Conservation (phyloP, 768 basidiomycete species). For the Lyophyllum semitale region DNA sequence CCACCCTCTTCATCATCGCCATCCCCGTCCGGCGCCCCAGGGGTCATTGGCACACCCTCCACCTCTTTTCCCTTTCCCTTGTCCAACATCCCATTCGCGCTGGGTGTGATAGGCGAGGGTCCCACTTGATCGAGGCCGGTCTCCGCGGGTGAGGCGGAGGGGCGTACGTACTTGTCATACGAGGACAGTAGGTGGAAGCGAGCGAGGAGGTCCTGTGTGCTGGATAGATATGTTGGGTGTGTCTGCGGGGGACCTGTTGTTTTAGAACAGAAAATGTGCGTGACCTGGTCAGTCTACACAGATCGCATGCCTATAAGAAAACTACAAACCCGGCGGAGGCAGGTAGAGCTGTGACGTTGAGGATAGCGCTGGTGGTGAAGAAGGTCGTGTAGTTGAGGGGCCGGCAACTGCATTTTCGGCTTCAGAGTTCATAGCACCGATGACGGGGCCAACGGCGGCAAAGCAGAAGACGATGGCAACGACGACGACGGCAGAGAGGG, state of each 20-base stretch:
- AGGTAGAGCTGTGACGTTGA: constrained; percentile 34
- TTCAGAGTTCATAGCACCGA: constrained; percentile 39
- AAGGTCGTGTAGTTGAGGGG: constrained; percentile 47
- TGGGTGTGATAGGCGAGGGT: constrained; percentile 14
- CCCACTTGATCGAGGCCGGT: constrained; percentile 23
- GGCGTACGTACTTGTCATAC: constrained; percentile 84
- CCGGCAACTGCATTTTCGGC: constrained; percentile 63
- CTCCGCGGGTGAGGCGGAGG: constrained; percentile 38
- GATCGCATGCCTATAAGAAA: constrained; percentile 2
- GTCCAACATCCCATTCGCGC: constrained; percentile 29
- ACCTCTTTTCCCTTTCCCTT: constrained; percentile 56
- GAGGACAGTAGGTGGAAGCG: constrained; percentile 70
- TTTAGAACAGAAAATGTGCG: constrained; percentile 5
- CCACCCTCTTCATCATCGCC: constrained; percentile 56
- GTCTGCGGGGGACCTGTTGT: constrained; percentile 35
- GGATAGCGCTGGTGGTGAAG: constrained; percentile 30
- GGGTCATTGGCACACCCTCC: constrained; percentile 33
- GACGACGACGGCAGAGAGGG: constrained; percentile 19
- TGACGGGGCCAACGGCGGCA: constrained; percentile 10
- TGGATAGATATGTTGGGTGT: constrained; percentile 55
- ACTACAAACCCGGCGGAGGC: constrained; percentile 40
- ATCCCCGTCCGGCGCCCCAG: constrained; percentile 40
- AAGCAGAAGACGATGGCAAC: constrained; percentile 23
- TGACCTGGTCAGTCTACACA: neutral
- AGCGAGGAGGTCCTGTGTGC: constrained; percentile 78